A percentile compares a stretch with the other conserved stretches of the same genome.
Conservation (phyloP, 345 rosid genomes). For the Pistacia integerrima region DNA sequence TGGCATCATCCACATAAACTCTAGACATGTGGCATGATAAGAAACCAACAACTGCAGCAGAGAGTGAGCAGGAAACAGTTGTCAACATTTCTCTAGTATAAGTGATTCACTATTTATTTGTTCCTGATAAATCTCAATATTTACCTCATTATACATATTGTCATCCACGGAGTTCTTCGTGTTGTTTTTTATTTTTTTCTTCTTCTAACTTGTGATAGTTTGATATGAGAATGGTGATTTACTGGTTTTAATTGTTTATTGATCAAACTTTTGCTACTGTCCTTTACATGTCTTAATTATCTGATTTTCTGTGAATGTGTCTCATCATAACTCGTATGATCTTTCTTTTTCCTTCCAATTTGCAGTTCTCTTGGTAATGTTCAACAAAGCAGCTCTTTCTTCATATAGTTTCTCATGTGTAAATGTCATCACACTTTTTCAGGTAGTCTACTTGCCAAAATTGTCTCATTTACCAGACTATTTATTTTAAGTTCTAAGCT, state of each 20-base stretch:
- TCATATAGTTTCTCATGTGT: constrained; percentile 60
- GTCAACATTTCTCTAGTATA: too few relatives aligned
- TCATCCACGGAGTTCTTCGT: not conserved
- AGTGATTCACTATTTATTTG: too few relatives aligned
- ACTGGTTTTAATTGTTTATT: constrained; percentile 2
- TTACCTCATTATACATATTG: not conserved
- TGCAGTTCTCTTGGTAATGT: constrained; percentile 73
- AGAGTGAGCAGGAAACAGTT: too few relatives aligned
- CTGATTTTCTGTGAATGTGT: not conserved
- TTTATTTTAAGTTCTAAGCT: not conserved
- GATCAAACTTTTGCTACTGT: not conserved
- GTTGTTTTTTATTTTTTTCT: not conserved
- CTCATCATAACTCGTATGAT: constrained; percentile 1
- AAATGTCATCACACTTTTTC: constrained; percentile 69
- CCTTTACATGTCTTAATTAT: not conserved
- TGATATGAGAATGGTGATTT: not conserved
- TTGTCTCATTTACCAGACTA: not conserved
- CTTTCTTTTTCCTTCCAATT: constrained; percentile 10
- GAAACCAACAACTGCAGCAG: too few relatives aligned
- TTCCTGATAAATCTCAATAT: not conserved
- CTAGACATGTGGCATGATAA: too few relatives aligned
- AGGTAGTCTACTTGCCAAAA: constrained; percentile 42
- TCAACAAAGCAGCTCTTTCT: constrained; percentile 79
- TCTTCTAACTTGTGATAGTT: not conserved
- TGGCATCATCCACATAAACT: too few relatives aligned